Conservation (phyloP, 139 green algal genomes). For the Spirogloea muscicola region DNA sequence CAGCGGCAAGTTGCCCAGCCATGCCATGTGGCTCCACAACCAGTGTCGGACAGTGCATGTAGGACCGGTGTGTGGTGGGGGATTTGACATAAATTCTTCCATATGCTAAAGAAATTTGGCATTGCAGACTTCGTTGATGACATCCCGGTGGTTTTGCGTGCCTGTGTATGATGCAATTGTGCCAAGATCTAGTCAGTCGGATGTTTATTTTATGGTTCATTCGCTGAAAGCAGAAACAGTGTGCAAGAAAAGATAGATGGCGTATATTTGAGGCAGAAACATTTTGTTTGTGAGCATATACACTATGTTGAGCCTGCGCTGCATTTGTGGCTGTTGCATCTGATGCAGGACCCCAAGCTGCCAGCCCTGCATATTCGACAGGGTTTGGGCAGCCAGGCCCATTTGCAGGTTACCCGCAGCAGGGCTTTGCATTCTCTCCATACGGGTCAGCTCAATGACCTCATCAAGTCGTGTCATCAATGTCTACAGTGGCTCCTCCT, state of each 20-base stretch:
- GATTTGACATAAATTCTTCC: too few relatives aligned
- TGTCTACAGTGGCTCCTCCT: background rate
- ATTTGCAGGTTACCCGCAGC: slow-evolving; percentile 1
- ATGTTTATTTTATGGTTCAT: background rate
- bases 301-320: too few relatives aligned
- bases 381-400: background rate
- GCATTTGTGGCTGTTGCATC: too few relatives aligned
- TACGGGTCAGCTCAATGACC: slow-evolving; percentile 5
- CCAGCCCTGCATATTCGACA: background rate
- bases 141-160: too few relatives aligned
- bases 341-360: background rate
- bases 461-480: background rate
- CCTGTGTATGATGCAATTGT: too few relatives aligned
- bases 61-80: too few relatives aligned
- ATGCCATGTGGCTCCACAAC: background rate
- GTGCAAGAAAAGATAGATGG: background rate
- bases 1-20: slow-evolving; percentile 3
- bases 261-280: background rate
- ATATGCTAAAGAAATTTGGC: too few relatives aligned
- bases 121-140: too few relatives aligned
- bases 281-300: background rate
- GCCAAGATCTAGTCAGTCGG: too few relatives aligned
- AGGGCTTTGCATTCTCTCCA: slow-evolving; percentile 4
- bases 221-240: background rate
- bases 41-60: background rate